These are phyloP conservation scores for Volvox carteri DNA, from an alignment of 163 green algal genomes.

Conservation along the genomic window DNA sequence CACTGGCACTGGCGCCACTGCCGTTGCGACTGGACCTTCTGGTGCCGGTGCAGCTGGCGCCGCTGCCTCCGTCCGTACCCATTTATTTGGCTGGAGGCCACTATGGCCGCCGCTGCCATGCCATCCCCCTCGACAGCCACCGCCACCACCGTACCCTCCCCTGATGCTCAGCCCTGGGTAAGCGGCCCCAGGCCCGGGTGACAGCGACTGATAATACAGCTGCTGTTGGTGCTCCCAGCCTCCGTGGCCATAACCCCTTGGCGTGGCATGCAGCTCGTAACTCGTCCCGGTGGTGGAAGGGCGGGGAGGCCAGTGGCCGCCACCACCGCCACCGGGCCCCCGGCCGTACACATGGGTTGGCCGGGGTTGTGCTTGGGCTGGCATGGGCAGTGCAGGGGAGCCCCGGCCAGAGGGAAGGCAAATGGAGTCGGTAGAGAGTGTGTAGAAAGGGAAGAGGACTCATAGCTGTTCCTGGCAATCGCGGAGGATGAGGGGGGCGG, in stretches of 20 bases:
- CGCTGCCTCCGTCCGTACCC: slow-evolving; percentile 16
- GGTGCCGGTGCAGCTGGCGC: neutral
- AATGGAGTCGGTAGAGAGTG: neutral
- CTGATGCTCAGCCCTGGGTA: neutral
- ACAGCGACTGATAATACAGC: neutral
- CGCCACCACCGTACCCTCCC: neutral
- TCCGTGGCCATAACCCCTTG: neutral
- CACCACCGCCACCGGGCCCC: neutral
- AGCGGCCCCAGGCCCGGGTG: neutral
- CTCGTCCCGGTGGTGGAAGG: neutral
- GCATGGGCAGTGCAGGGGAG: neutral
- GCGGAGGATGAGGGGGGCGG: too few relatives aligned
- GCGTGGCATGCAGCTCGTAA: neutral
- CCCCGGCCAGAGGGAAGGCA: neutral
- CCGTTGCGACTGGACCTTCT: too few relatives aligned
- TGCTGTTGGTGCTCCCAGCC: slow-evolving; percentile 28
- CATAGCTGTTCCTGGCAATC: too few relatives aligned
- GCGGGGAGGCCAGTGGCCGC: neutral
- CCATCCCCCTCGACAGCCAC: neutral
- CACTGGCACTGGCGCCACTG: neutral
- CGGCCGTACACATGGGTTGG: neutral
- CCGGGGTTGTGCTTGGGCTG: neutral
- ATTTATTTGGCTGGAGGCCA: slow-evolving; percentile 36
- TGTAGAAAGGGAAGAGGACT: neutral
- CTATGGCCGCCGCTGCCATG: neutral